These are phyloP conservation scores for Agaricus blazei DNA, from an alignment of 768 basidiomycete genomes.

Conservation along the genomic window DNA sequence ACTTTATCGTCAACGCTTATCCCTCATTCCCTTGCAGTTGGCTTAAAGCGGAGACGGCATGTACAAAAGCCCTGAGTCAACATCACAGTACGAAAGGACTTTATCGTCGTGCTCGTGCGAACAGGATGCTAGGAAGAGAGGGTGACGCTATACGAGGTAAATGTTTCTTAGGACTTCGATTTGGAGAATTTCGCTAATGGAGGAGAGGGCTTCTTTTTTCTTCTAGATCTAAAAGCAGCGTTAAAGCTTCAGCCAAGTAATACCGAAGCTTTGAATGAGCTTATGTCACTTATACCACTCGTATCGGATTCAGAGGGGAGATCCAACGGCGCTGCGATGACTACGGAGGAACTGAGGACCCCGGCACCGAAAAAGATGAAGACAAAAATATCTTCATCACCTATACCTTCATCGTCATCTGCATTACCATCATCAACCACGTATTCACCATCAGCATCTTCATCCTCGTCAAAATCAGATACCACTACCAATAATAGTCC, in stretches of 20 bases:
- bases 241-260: constrained; percentile 63
- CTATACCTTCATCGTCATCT: background rate
- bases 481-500: background rate
- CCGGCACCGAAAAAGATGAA: background rate
- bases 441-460: background rate
- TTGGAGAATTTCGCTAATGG: no score
- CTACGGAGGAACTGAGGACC: background rate
- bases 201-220: no score
- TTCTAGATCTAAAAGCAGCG: constrained; percentile 54
- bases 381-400: background rate
- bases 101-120: constrained; percentile 64
- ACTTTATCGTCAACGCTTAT: constrained; percentile 1
- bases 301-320: background rate
- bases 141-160: constrained; percentile 61
- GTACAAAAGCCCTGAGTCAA: constrained; percentile 57
- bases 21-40: constrained; percentile 36
- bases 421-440: background rate
- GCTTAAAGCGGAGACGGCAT: constrained; percentile 69
- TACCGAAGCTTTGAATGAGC: constrained; percentile 53
- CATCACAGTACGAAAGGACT: constrained; percentile 67
- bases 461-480: constrained; percentile 10
- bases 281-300: constrained; percentile 35
- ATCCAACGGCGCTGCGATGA: background rate
- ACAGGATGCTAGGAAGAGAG: constrained; percentile 50
- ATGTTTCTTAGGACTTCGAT: background rate